phyloP scores from a whole-genome alignment of 768 basidiomycete genomes.

The Hygrophoropsis aurantiaca region DNA sequence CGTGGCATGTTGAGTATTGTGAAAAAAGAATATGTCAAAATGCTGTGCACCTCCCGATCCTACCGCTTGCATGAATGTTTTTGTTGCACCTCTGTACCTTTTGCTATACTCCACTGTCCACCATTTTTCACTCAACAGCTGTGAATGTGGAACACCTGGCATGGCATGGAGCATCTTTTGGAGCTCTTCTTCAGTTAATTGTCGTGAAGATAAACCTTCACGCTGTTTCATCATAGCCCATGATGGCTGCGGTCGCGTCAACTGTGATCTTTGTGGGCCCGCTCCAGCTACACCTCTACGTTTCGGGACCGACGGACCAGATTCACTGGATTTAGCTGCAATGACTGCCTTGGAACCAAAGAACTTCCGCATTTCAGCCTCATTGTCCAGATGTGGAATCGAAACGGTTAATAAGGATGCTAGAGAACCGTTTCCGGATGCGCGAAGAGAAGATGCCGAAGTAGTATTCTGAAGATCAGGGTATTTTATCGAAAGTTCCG shows the following conservation, averaged over 20 bases:
- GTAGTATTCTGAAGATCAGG: conserved; percentile 47
- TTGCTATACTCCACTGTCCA: conserved; percentile 89
- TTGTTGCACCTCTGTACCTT: conserved; percentile 79
- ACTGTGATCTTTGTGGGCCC: conserved; percentile 56
- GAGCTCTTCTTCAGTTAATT: conserved; percentile 56
- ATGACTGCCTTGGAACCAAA: conserved; percentile 89
- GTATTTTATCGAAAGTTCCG: conserved; percentile 80
- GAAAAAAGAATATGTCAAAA: not conserved
- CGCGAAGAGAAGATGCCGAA: conserved; percentile 17
- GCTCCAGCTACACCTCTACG: conserved; percentile 32
- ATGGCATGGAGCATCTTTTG: conserved; percentile 41
- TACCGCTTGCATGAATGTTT: conserved; percentile 78
- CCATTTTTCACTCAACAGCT: conserved; percentile 66
- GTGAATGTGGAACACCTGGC: conserved; percentile 38
- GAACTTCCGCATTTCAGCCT: conserved; percentile 90
- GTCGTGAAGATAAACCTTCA: conserved; percentile 71
- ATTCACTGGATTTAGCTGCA: conserved; percentile 47
- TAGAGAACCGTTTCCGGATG: conserved; percentile 33
- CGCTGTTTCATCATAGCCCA: conserved; percentile 75
- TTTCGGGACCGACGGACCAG: conserved; percentile 34
- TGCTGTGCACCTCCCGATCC: conserved; percentile 73
- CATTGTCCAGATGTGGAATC: conserved; percentile 76
- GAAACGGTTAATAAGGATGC: conserved; percentile 75
- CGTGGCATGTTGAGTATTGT: not conserved
- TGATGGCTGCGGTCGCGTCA: conserved; percentile 72